These are phyloP conservation scores for Alternaria burnsii DNA, from an alignment of 2,329 filamentous ascomycete genomes.

Conservation along the genomic window DNA sequence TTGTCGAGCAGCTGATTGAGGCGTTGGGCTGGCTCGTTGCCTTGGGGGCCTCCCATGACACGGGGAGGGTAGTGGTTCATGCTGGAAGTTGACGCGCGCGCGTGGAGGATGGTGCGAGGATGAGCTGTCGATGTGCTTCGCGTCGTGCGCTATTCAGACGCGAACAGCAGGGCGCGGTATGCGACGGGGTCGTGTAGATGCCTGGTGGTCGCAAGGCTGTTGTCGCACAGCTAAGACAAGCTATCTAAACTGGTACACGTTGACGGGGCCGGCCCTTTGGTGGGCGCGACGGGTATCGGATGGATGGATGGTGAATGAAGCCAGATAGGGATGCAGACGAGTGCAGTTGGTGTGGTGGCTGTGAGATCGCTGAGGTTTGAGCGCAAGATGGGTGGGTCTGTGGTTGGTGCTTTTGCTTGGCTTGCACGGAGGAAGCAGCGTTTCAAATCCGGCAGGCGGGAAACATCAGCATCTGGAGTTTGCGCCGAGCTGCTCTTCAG, in stretches of 20 bases:
- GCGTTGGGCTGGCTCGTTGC: constrained; percentile 70
- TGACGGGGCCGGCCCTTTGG: constrained; percentile 29
- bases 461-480: background rate
- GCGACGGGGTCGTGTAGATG: constrained; percentile 28
- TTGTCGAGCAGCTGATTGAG: constrained; percentile 92
- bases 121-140: constrained; percentile 5
- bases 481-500: background rate
- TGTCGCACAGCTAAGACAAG: constrained; percentile 27
- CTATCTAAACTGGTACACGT: constrained; percentile 13
- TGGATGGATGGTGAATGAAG: constrained; percentile 25
- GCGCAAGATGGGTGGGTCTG: constrained; percentile 29
- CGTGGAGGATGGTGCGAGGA: background rate
- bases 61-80: constrained; percentile 85
- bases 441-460: constrained; percentile 16
- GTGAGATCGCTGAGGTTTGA: constrained; percentile 26
- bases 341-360: constrained; percentile 22
- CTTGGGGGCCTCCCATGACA: constrained; percentile 70
- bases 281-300: constrained; percentile 34
- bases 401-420: constrained; percentile 21
- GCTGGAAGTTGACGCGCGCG: constrained; percentile 26
- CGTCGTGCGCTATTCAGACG: constrained; percentile 16
- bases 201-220: constrained; percentile 28
- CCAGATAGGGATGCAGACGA: constrained; percentile 11
- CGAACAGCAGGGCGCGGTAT: constrained; percentile 15
- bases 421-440: constrained; percentile 18